A percentile compares a stretch with the other conserved stretches of the same genome.
Conservation (phyloP, 2,329 filamentous ascomycete species). For the Xylariales sp. region DNA sequence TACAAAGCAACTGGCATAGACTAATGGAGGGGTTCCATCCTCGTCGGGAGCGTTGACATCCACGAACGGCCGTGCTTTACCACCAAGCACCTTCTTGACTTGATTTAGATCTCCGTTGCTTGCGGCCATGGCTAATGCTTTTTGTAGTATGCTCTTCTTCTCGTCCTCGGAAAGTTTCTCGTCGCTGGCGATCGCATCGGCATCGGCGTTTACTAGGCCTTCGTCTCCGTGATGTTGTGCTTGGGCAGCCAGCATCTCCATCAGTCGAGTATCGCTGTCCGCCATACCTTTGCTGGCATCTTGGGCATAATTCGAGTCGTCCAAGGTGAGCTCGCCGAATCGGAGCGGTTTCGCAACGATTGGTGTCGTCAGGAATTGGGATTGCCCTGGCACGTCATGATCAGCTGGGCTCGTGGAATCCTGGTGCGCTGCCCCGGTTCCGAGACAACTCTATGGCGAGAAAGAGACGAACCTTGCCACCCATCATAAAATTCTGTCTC, state of each 20-base stretch:
- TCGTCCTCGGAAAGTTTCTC: slow-evolving; percentile 68
- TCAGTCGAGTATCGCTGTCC: slow-evolving; percentile 81
- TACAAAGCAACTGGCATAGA: slow-evolving; percentile 97
- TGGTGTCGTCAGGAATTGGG: slow-evolving; percentile 87
- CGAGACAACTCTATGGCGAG: slow-evolving; percentile 1
- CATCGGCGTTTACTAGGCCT: slow-evolving; percentile 75
- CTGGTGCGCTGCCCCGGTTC: slow-evolving; percentile 5
- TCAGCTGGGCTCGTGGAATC: no score
- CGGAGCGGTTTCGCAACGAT: slow-evolving; percentile 77
- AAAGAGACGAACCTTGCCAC: slow-evolving; percentile 71
- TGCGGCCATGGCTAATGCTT: slow-evolving; percentile 86
- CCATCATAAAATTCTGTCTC: slow-evolving; percentile 99
- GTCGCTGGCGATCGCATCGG: slow-evolving; percentile 73
- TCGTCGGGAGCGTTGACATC: slow-evolving; percentile 87
- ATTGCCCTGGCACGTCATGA: slow-evolving; percentile 63
- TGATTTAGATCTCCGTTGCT: slow-evolving; percentile 91
- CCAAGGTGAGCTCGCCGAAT: slow-evolving; percentile 76
- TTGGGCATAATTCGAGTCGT: slow-evolving; percentile 72
- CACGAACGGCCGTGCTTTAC: slow-evolving; percentile 69
- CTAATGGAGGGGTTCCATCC: slow-evolving; percentile 92
- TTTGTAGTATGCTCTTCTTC: slow-evolving; percentile 79
- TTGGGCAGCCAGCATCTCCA: slow-evolving; percentile 94
- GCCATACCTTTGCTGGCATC: slow-evolving; percentile 52
- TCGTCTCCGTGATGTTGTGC: slow-evolving; percentile 76
- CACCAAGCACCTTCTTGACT: slow-evolving; percentile 70